Evolutionary conservation across 2,329 filamentous ascomycete genomes (phyloP).

Genomic region (Diaporthe capsici): DNA sequence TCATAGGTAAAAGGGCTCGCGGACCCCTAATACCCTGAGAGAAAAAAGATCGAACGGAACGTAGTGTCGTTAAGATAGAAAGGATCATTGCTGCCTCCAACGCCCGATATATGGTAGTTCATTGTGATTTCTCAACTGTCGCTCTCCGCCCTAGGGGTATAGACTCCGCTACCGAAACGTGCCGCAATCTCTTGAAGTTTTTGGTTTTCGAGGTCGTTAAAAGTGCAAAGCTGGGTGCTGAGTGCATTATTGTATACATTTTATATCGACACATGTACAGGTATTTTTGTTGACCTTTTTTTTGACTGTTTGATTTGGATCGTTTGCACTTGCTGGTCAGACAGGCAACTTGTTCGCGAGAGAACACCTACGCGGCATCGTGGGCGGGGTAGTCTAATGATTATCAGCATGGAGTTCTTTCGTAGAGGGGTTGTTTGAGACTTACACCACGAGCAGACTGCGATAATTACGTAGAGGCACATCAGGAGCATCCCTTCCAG

Average conservation of each 20-base stretch:
- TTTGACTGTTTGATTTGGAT: background rate
- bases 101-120: conserved; percentile 17
- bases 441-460: conserved; percentile 75
- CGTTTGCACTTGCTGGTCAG: background rate
- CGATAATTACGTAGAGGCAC: conserved; percentile 85
- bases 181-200: background rate
- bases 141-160: conserved; percentile 18
- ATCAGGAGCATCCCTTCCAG: conserved; percentile 83
- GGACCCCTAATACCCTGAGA: background rate
- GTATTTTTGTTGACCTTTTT: background rate
- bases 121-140: conserved; percentile 13
- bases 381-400: conserved; percentile 35
- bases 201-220: conserved; percentile 21
- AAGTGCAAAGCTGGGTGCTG: background rate
- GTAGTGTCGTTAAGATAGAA: conserved; percentile 20
- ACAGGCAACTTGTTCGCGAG: background rate
- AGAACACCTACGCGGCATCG: background rate
- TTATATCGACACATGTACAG: conserved; percentile 22
- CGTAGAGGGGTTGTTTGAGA: conserved; percentile 39
- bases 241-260: conserved; percentile 29
- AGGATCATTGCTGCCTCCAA: conserved; percentile 13
- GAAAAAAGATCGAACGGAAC: background rate
- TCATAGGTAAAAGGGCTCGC: background rate
- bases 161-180: conserved; percentile 24
- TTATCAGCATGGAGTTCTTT: background rate